phyloP scores from a whole-genome alignment of 2,329 filamentous ascomycete genomes.

The Cladophialophora chaetospira region DNA sequence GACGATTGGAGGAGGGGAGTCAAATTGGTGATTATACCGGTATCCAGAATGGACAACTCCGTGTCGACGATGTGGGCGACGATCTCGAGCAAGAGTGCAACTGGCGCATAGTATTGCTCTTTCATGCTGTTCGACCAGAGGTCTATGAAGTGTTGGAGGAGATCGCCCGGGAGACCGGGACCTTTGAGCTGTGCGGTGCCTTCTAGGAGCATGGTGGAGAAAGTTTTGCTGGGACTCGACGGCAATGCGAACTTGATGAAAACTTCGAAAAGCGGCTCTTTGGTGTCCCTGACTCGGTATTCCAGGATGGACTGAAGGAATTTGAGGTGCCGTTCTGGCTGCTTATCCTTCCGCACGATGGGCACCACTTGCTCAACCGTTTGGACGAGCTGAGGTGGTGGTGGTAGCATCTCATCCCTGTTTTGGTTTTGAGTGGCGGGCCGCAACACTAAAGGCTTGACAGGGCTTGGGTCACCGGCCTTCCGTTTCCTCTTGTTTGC shows the following conservation, averaged over 20 bases:
- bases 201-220: conserved; percentile 59
- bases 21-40: conserved; percentile 42
- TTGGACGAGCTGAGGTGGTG: conserved; percentile 37
- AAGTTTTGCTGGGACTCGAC: conserved; percentile 48
- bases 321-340: conserved; percentile 36
- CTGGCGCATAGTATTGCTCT: conserved; percentile 53
- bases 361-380: conserved; percentile 15
- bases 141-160: conserved; percentile 53
- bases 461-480: conserved; percentile 55
- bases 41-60: conserved; percentile 41
- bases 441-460: conserved; percentile 43
- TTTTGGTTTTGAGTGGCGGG: conserved; percentile 20
- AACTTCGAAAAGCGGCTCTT: conserved; percentile 57
- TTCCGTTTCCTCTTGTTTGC: conserved; percentile 61
- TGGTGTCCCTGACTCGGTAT: conserved; percentile 52
- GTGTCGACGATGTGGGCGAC: conserved; percentile 44
- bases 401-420: conserved; percentile 19
- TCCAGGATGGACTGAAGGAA: conserved; percentile 59
- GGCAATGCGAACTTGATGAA: conserved; percentile 57
- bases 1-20: conserved; percentile 46
- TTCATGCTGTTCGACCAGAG: conserved; percentile 60
- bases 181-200: conserved; percentile 47
- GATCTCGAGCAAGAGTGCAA: conserved; percentile 46
- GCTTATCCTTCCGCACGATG: conserved; percentile 27
- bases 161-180: conserved; percentile 50